Percentiles rank a stretch among this genome's conserved stretches.
Conservation (phyloP, 2,329 filamentous ascomycete genomes). For the Fusarium acutatum region DNA sequence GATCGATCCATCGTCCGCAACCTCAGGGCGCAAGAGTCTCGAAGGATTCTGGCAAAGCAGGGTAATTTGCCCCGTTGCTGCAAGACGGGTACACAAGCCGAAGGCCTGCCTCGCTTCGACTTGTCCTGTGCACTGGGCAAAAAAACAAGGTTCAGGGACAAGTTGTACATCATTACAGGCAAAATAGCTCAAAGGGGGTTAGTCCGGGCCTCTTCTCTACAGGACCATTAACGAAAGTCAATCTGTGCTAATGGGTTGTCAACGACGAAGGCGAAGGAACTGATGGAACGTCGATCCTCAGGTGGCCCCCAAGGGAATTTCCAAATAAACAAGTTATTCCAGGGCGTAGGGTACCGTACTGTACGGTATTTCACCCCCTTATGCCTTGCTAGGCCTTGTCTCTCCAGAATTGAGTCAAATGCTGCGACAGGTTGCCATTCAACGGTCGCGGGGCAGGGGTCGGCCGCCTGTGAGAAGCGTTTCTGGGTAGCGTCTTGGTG, state of each 20-base stretch:
- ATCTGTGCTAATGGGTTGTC: background rate
- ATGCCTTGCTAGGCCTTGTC: background rate
- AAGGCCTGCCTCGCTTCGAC: slow-evolving; percentile 4
- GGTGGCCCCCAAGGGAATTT: slow-evolving; percentile 14
- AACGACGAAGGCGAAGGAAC: slow-evolving; percentile 1
- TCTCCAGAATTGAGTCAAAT: slow-evolving; percentile 12
- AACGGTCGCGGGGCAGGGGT: slow-evolving; percentile 26
- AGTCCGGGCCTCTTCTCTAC: background rate
- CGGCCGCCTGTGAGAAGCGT: slow-evolving; percentile 22
- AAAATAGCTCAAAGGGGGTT: slow-evolving; percentile 9
- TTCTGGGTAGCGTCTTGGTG: slow-evolving; percentile 3
- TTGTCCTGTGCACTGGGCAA: slow-evolving; percentile 6
- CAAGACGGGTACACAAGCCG: slow-evolving; percentile 23
- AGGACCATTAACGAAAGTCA: background rate
- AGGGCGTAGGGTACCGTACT: background rate
- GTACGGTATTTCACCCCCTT: background rate
- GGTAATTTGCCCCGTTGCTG: slow-evolving; percentile 26
- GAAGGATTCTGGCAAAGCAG: slow-evolving; percentile 26
- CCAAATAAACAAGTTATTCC: slow-evolving; percentile 1
- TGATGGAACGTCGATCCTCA: slow-evolving; percentile 9
- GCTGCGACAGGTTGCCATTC: slow-evolving; percentile 30
- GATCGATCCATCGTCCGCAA: background rate
- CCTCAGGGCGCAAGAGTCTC: slow-evolving; percentile 14
- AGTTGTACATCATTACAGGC: slow-evolving; percentile 17
- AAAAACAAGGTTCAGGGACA: slow-evolving; percentile 4